Conservation (phyloP, 1,284 basidiomycete genomes). For the Coniferiporia weirii region DNA sequence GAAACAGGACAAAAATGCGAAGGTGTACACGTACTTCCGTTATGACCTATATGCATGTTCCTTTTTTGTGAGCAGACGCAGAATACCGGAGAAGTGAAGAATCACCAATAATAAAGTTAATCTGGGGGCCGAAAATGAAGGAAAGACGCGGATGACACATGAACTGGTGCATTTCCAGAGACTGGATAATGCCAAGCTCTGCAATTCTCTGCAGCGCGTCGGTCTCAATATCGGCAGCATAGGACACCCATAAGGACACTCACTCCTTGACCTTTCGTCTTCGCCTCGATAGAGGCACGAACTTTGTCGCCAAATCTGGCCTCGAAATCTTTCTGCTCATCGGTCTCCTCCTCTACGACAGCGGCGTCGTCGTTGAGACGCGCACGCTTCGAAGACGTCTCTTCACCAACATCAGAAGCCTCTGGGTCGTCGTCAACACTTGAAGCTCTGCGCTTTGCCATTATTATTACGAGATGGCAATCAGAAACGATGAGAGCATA, state of each 20-base stretch:
- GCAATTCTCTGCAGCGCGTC: conserved; percentile 53
- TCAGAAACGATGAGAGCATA: too few species aligned
- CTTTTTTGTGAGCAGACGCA: background rate
- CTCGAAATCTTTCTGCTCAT: conserved; percentile 56
- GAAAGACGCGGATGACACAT: conserved; percentile 91
- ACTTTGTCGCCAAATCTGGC: conserved; percentile 52
- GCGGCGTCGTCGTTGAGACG: conserved; percentile 25
- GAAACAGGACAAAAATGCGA: background rate
- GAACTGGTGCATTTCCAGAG: conserved; percentile 86
- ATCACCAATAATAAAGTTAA: conserved; percentile 94
- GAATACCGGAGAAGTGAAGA: conserved; percentile 25
- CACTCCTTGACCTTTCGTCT: conserved; percentile 53
- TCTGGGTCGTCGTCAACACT: conserved; percentile 2
- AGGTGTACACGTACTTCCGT: conserved; percentile 58
- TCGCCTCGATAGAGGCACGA: conserved; percentile 47
- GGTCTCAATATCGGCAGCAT: background rate
- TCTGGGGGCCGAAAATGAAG: conserved; percentile 82
- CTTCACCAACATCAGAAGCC: conserved; percentile 1
- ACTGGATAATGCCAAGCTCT: conserved; percentile 83
- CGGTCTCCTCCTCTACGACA: conserved; percentile 35
- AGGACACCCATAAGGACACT: conserved; percentile 23
- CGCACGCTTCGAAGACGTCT: conserved; percentile 19
- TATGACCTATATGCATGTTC: conserved; percentile 56
- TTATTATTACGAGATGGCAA: background rate
- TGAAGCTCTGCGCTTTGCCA: conserved; percentile 19